These are phyloP conservation scores for Articulospora tetracladia DNA, from an alignment of 495 filamentous ascomycete species.

Conservation along the genomic window DNA sequence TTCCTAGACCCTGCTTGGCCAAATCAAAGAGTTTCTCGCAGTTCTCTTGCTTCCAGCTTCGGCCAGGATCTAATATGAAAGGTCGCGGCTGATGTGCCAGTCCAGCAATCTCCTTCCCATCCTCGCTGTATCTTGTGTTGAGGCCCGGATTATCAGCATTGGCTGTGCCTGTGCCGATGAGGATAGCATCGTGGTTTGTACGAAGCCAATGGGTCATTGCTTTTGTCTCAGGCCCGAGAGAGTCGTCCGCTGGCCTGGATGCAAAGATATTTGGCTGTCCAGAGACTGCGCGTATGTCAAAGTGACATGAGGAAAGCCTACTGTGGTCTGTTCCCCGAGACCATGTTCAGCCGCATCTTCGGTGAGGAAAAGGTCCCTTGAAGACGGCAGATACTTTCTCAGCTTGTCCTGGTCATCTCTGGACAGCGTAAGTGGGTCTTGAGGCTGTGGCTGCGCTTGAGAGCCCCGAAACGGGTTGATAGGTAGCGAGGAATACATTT, in stretches of 20 bases:
- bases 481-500: background rate
- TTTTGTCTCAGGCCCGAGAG: constrained; percentile 78
- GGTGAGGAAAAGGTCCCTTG: background rate
- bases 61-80: constrained; percentile 70
- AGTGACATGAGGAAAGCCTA: constrained; percentile 39
- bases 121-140: constrained; percentile 67
- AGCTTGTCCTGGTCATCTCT: background rate
- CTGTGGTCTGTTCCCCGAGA: background rate
- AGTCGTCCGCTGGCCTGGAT: constrained; percentile 69
- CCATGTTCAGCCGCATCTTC: background rate
- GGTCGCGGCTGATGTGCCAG: constrained; percentile 63
- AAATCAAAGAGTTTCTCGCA: constrained; percentile 53
- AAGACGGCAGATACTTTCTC: background rate
- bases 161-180: constrained; percentile 80
- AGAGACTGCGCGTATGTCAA: constrained; percentile 89
- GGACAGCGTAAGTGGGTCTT: background rate
- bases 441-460: background rate
- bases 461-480: background rate
- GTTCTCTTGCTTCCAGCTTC: constrained; percentile 53
- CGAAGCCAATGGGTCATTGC: constrained; percentile 90
- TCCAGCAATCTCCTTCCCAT: constrained; percentile 39
- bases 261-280: constrained; percentile 71
- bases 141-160: constrained; percentile 80
- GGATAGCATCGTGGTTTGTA: constrained; percentile 75
- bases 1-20: constrained; percentile 62